Evolutionary conservation across 495 filamentous ascomycete species (phyloP), one percentile per base, ranked within the genome.

Genomic region (Annulohypoxylon bovei): DNA sequence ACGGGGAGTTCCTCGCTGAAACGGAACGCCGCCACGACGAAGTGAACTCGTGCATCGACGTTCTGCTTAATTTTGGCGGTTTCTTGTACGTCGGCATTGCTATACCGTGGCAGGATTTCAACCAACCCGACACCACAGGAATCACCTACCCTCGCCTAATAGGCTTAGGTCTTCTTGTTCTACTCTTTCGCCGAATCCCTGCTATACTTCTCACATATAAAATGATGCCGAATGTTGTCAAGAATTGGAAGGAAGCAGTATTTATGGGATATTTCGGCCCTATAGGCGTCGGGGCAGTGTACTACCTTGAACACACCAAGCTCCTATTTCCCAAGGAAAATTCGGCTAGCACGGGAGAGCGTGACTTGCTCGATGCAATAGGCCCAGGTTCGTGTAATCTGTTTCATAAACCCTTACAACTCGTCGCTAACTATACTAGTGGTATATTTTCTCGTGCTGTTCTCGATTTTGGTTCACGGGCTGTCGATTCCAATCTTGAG

Each of bases 221-320:
- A 75, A 82, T 86, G 47, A 94, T 96, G 76, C 89, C 74, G 83
- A 89, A 72, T 85, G 93, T 73, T 82, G 90, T 76, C 78, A 91
- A 72, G 69, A 86, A 64, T 79, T 85, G 46, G 88, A 77, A 75
- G 61, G 78, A 95, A 62, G 92, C 92, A 3, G 76, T 90, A 4
- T 94, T 95, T 67, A 91, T 93, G 58, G 94, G 93, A 9, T 95
- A 95, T 79, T 97, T 97, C 74, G 93, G 93, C 1, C 94, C 93
- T 4, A 95, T 97, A 64, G 94, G 94, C 18, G 92, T 95, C 22
- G 90, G 90, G 30, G 92, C 93, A 1, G 84, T 96, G 33, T 96
- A 95, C 79, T 97, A 97, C 76, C 85, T 95, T 11, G 84, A 88
- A 70, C 86, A 88, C 71, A 82, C 87, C 0, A 83, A 83, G 25